These are phyloP conservation scores for Nicotiana otophora DNA, from an alignment of 257 asterid genomes.

Conservation along the genomic window DNA sequence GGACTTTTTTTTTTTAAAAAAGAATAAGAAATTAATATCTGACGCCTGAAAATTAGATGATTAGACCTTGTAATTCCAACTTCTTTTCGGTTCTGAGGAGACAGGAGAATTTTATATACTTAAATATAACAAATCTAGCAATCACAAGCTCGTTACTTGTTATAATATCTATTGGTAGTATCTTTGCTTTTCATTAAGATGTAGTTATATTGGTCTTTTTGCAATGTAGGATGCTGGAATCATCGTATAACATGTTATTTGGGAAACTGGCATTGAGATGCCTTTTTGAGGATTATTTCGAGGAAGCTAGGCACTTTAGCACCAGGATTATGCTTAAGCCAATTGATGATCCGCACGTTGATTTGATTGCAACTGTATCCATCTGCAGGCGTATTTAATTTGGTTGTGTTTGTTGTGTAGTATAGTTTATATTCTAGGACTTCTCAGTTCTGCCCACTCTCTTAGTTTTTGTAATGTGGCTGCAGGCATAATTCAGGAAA, in stretches of 20 bases:
- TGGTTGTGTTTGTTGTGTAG: neutral
- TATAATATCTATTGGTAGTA: neutral
- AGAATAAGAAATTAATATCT: neutral
- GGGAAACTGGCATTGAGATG: conserved; percentile 77
- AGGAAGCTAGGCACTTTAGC: conserved; percentile 64
- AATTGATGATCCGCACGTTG: conserved; percentile 88
- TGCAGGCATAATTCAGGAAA: neutral
- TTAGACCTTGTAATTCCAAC: neutral
- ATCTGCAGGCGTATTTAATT: neutral
- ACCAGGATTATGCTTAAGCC: conserved; percentile 83
- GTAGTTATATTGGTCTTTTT: neutral
- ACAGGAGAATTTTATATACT: neutral
- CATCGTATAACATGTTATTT: conserved; percentile 71
- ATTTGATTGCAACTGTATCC: conserved; percentile 91
- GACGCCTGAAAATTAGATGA: neutral
- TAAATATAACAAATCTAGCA: neutral
- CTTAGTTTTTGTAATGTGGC: neutral
- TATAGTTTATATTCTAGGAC: neutral
- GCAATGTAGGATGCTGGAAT: conserved; percentile 80
- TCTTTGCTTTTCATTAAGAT: neutral
- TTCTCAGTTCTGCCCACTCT: neutral
- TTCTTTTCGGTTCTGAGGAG: neutral
- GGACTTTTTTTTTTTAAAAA: too few relatives aligned
- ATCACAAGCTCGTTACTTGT: neutral
- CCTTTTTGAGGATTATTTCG: conserved; percentile 74